Percentiles rank a stretch among this genome's conserved stretches.
phyloP scores from a whole-genome alignment of 1,139 yeast species.

The Geotrichum fermentans region DNA sequence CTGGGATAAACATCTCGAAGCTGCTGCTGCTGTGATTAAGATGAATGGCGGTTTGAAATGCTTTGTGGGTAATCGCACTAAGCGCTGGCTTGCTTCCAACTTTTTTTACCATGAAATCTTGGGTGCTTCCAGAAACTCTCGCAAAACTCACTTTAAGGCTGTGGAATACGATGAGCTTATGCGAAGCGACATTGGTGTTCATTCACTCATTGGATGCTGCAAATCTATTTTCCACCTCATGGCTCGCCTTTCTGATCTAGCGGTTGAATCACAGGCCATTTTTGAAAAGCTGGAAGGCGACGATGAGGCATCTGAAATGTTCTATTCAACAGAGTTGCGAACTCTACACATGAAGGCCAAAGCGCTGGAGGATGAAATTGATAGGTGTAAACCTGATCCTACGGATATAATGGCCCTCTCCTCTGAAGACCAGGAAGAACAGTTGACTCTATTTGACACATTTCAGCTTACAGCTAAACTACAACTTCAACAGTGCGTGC shows the following conservation, averaged over 20 bases:
- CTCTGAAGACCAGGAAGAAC: slow-evolving; percentile 57
- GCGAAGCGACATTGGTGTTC: slow-evolving; percentile 41
- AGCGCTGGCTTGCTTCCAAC: slow-evolving; percentile 72
- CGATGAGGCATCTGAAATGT: no score
- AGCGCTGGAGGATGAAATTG: slow-evolving; percentile 48
- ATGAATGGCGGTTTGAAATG: slow-evolving; percentile 53
- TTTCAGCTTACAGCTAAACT: slow-evolving; percentile 67
- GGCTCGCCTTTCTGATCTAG: slow-evolving; percentile 64
- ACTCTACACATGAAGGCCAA: slow-evolving; percentile 37
- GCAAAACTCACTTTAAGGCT: slow-evolving; percentile 36
- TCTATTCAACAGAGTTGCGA: no score
- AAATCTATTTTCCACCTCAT: slow-evolving; percentile 59
- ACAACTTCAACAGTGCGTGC: slow-evolving; percentile 60
- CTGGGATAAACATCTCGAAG: slow-evolving; percentile 59
- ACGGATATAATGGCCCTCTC: slow-evolving; percentile 44
- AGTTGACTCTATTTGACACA: slow-evolving; percentile 65
- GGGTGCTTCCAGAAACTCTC: slow-evolving; percentile 47
- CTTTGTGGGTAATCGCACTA: slow-evolving; percentile 52
- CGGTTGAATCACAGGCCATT: slow-evolving; percentile 42
- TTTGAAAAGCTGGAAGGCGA: neutral
- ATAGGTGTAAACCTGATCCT: slow-evolving; percentile 51
- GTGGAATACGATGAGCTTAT: slow-evolving; percentile 49
- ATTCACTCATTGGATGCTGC: slow-evolving; percentile 70
- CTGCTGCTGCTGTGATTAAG: slow-evolving; percentile 58
- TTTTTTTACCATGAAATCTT: slow-evolving; percentile 78